These are phyloP conservation scores for Amborella trichopoda DNA, from an alignment of 164 flowering plant genomes.

Conservation along the genomic window DNA sequence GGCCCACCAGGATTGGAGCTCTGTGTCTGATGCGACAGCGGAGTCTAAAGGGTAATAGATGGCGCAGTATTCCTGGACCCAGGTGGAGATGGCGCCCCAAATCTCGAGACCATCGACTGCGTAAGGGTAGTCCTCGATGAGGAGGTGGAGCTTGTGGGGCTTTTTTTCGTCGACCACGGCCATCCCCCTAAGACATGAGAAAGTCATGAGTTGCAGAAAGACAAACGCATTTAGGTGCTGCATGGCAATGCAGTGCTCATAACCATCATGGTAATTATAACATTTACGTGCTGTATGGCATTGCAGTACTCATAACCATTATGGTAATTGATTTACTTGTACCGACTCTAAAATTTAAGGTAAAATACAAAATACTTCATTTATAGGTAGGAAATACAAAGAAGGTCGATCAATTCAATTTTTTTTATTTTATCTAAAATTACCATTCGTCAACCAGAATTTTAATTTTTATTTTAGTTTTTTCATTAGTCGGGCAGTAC, in stretches of 20 bases:
- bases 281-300: not conserved
- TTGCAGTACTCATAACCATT: not conserved
- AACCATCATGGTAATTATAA: not conserved
- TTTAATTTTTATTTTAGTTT: no score
- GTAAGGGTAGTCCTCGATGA: slow-evolving; percentile 76
- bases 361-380: no score
- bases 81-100: slow-evolving; percentile 67
- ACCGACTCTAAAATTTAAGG: not conserved
- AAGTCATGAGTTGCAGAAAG: not conserved
- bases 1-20: slow-evolving; percentile 81
- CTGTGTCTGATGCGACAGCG: slow-evolving; percentile 34
- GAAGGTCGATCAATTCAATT: no score
- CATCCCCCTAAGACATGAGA: slow-evolving; percentile 39
- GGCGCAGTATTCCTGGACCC: slow-evolving; percentile 66
- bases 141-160: slow-evolving; percentile 53
- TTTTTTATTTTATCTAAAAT: no score
- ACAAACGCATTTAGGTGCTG: not conserved
- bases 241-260: not conserved
- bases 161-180: slow-evolving; percentile 42
- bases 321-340: not conserved
- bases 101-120: slow-evolving; percentile 85
- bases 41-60: slow-evolving; percentile 50
- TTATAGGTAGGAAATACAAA: no score
- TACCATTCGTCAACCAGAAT: no score
- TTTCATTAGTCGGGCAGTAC: no score